Base-by-base conservation (phyloP, 352 stramenopile species). In the Phytophthora fragariaefolia region DNA sequence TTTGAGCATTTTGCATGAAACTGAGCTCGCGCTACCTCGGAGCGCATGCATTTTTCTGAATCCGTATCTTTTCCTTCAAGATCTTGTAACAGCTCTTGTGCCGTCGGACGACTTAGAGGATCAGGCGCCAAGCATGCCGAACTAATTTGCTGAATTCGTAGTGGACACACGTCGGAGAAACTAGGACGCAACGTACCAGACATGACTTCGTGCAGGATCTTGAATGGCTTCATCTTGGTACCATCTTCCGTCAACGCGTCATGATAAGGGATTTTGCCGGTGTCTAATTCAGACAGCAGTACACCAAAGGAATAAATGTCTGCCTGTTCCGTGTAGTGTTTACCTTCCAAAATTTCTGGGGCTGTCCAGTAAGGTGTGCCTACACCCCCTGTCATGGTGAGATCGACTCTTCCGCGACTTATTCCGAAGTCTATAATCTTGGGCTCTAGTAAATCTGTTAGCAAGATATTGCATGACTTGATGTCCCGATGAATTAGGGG, bases 391-490 rank as follows among this genome's bases (percentile, higher is more conserved):
- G 78, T 74, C 91, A 85, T 51, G 50, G 57, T 66, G 30, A 49
- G 18, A 38, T 71, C 64, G 2, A 58, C 32, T 17, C 46, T 17
- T 15, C 30, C 56, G 4, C 64, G 85, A 22, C 69, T 83, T 66
- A 92, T 66, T 48, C 89, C 90, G 70, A 97, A 96, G 71, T 97
- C 88, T 24, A 84, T 92, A 27, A 96, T 57, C 26, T 90, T 85
- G 20, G 92, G 76, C 30, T 91, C 74, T 0, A 90, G 81, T 17
- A 72, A 32, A 6, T 58, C 74, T 22, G 91, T 90, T 34, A 96
- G 74, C 40, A 96, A 60, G 27, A 96, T 76, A 61, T 96, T 96
- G 66, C 50, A 67, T 2, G 64, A 71, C 50, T 73, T 71, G 28
- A 71, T 51, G 34, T 71, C 63, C 1, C 63, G 66, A 51, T 83